Percentiles rank a stretch among this genome's conserved stretches.
Conservation (phyloP, 106 monocot genomes). For the Dioscorea dumetorum region DNA sequence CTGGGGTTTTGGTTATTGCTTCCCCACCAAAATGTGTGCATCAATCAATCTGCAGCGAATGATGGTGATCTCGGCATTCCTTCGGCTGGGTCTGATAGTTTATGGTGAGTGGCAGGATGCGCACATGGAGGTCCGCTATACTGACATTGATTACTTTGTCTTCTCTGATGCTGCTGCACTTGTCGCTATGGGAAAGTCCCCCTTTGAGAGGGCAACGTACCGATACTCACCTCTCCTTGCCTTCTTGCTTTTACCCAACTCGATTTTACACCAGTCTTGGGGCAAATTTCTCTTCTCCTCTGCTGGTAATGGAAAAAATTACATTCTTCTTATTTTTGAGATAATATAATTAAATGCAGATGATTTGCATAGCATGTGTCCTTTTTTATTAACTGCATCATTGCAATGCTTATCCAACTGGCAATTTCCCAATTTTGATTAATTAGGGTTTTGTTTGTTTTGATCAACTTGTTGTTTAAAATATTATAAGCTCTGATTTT, state of each 20-base stretch:
- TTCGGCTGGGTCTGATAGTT: slow-evolving; percentile 41
- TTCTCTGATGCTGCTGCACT: too few species aligned
- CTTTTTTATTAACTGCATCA: slow-evolving; percentile 44
- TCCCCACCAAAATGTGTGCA: background rate
- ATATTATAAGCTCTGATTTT: too few species aligned
- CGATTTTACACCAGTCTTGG: too few species aligned
- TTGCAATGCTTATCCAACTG: slow-evolving; percentile 62
- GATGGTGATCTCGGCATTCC: slow-evolving; percentile 40
- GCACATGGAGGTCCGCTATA: slow-evolving; percentile 89
- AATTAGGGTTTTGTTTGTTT: too few species aligned
- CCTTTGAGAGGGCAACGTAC: too few species aligned
- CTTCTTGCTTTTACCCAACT: too few species aligned
- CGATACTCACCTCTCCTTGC: too few species aligned
- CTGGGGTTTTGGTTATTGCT: too few species aligned
- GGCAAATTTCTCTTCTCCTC: too few species aligned
- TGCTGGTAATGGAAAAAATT: too few species aligned
- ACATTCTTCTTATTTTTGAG: slow-evolving; percentile 30
- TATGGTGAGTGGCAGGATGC: slow-evolving; percentile 93
- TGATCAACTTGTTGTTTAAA: too few species aligned
- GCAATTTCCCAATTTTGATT: slow-evolving; percentile 25
- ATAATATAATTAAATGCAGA: slow-evolving; percentile 78
- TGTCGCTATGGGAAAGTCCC: too few species aligned
- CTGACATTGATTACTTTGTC: slow-evolving; percentile 11
- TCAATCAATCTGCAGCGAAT: slow-evolving; percentile 21
- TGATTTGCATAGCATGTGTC: slow-evolving; percentile 53